Base-by-base conservation (phyloP, 2,329 filamentous ascomycete species). In the Colletotrichum sidae region DNA sequence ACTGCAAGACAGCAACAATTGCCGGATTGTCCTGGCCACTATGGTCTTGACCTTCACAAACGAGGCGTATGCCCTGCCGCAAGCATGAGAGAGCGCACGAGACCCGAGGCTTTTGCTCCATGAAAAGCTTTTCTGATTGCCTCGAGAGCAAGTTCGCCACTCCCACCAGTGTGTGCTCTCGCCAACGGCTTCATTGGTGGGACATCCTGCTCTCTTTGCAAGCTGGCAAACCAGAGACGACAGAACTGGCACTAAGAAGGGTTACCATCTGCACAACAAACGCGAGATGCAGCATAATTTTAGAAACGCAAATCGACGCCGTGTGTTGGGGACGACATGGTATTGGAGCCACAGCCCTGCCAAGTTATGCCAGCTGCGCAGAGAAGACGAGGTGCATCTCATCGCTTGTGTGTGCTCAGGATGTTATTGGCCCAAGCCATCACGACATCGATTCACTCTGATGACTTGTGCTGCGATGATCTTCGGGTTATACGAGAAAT, bases 311-410 rank as follows among this genome's bases (percentile, higher is more conserved):
- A 34, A 50, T 49, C 59, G 44, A 41, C 53, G 10, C 45, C 12
- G 38, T 25, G 38, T n/a, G 38, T 37, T n/a, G 12, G 35, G 35
- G 35, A 52, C 35, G 38, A 25, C 4, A 25, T 25, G 53, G 38
- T 45, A 59, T 65, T 67, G 63, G 60, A 54, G 53, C 60, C 63
- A 59, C 60, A 67, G 63, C 59, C 53, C 49, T 64, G 59, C 59
- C 63, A 58, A 57, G 33, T 35, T 56, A 25, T 52, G 61, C 62
- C 57, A 65, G 17, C 33, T 39, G 61, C 47, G 62, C 51, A 62
- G 53, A 65, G 51, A 65, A 61, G 46, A 65, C 62, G 62, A 65
- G 58, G 58, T 65, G 62, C 62, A 65, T 65, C 58, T 52, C 46
- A 52, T 12, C 39, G 17, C 12, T 62, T 62, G 57, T 62, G 41